phyloP scores from a whole-genome alignment of 1,284 basidiomycete genomes.

The Xerocomus amazonicus region DNA sequence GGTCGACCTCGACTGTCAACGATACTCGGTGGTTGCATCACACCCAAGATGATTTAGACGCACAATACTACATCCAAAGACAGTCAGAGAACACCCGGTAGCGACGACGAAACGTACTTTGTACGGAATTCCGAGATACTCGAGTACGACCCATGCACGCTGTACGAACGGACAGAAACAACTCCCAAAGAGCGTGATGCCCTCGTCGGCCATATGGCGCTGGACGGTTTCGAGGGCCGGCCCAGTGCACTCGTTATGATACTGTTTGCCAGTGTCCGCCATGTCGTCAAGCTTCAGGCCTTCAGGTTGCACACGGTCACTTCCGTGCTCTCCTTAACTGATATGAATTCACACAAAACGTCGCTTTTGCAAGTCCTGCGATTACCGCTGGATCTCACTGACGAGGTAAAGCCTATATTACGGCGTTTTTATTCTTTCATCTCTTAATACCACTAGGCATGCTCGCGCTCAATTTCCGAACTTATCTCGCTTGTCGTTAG shows the following conservation, averaged over 20 bases:
- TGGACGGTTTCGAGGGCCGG: conserved; percentile 37
- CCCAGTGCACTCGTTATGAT: conserved; percentile 38
- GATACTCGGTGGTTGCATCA: neutral
- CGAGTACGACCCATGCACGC: conserved; percentile 41
- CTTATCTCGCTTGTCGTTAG: conserved; percentile 18
- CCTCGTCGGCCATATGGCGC: conserved; percentile 21
- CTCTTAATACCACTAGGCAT: conserved; percentile 14
- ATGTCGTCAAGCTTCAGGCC: conserved; percentile 6
- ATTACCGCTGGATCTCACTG: conserved; percentile 21
- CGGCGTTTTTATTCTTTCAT: neutral
- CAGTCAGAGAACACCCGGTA: neutral
- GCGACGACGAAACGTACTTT: conserved; percentile 18
- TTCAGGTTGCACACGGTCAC: neutral
- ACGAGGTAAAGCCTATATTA: conserved; percentile 17
- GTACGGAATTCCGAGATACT: conserved; percentile 38
- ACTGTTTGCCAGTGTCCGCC: conserved; percentile 28
- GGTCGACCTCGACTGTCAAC: conserved; percentile 68
- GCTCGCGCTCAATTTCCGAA: conserved; percentile 15
- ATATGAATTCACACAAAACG: conserved; percentile 14
- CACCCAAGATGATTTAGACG: conserved; percentile 10
- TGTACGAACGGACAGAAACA: conserved; percentile 50
- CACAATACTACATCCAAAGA: conserved; percentile 34
- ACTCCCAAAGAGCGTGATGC: conserved; percentile 37
- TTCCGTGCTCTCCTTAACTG: neutral
- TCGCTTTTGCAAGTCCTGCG: conserved; percentile 17